Evolutionary conservation across 306 rosid species (phyloP).

Genomic region (Prunus padus): DNA sequence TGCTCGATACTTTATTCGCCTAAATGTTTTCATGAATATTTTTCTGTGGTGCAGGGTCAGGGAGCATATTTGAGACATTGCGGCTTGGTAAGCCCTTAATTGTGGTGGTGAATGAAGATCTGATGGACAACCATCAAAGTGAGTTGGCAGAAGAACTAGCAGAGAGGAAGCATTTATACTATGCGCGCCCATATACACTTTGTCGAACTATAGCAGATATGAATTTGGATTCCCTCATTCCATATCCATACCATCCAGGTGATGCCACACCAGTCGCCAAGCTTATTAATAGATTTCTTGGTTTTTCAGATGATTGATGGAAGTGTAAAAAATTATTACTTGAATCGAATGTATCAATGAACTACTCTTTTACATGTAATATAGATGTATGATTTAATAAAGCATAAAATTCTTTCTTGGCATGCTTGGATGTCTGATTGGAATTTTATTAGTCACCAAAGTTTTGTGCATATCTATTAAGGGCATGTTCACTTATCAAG

Average conservation of each 20-base stretch:
- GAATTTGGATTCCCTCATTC: slow-evolving; percentile 58
- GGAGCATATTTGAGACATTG: slow-evolving; percentile 84
- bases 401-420: no score
- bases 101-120: slow-evolving; percentile 77
- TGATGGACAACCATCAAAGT: slow-evolving; percentile 97
- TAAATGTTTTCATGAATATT: not conserved
- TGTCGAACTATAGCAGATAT: slow-evolving; percentile 50
- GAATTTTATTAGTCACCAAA: no score
- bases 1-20: not conserved
- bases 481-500: no score
- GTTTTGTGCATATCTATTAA: no score
- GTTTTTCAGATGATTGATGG: slow-evolving; percentile 70
- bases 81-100: slow-evolving; percentile 64
- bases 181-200: slow-evolving; percentile 65
- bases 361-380: no score
- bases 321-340: not conserved
- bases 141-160: slow-evolving; percentile 85
- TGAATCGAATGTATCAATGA: no score
- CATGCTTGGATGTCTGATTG: no score
- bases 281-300: slow-evolving; percentile 64
- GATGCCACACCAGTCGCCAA: slow-evolving; percentile 73
- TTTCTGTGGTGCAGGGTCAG: slow-evolving; percentile 53
- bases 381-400: no score
- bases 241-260: slow-evolving; percentile 74
- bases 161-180: slow-evolving; percentile 67